These are phyloP conservation scores for Tephrocybe rancida DNA, from an alignment of 768 basidiomycete genomes.

Conservation along the genomic window DNA sequence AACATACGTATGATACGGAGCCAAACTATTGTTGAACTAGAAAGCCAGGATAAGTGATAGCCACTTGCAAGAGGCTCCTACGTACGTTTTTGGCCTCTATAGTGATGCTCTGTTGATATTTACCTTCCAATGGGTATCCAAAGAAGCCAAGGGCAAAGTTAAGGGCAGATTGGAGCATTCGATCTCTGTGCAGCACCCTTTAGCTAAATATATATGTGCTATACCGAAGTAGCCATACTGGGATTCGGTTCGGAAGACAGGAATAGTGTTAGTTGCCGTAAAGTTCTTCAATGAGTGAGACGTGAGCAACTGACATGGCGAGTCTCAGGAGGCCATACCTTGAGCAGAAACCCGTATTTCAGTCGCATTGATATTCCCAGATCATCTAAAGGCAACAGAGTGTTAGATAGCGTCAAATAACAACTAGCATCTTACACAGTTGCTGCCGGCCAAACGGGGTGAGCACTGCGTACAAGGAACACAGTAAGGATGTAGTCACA, in stretches of 20 bases:
- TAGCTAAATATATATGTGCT: neutral
- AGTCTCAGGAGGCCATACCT: conserved; percentile 35
- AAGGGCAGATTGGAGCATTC: conserved; percentile 64
- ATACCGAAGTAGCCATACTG: conserved; percentile 39
- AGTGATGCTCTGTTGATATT: conserved; percentile 81
- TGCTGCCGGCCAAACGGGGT: conserved; percentile 93
- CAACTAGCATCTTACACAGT: conserved; percentile 76
- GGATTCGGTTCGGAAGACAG: conserved; percentile 80
- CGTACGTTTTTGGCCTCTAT: conserved; percentile 66
- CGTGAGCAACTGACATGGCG: neutral
- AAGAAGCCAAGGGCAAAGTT: conserved; percentile 80
- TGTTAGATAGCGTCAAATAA: neutral
- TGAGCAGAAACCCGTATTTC: conserved; percentile 79
- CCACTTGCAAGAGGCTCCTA: conserved; percentile 16
- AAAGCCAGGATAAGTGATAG: neutral
- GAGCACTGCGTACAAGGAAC: conserved; percentile 54
- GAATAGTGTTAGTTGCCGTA: conserved; percentile 58
- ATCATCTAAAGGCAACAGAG: conserved; percentile 42
- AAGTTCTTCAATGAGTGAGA: conserved; percentile 45
- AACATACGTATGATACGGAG: conserved; percentile 77
- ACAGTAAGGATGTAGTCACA: conserved; percentile 14
- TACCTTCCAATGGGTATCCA: conserved; percentile 68
- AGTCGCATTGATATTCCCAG: conserved; percentile 74
- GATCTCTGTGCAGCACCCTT: conserved; percentile 48
- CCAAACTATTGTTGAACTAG: conserved; percentile 82